Conservation (phyloP, 2,329 filamentous ascomycete genomes). For the Colletotrichum costaricense region DNA sequence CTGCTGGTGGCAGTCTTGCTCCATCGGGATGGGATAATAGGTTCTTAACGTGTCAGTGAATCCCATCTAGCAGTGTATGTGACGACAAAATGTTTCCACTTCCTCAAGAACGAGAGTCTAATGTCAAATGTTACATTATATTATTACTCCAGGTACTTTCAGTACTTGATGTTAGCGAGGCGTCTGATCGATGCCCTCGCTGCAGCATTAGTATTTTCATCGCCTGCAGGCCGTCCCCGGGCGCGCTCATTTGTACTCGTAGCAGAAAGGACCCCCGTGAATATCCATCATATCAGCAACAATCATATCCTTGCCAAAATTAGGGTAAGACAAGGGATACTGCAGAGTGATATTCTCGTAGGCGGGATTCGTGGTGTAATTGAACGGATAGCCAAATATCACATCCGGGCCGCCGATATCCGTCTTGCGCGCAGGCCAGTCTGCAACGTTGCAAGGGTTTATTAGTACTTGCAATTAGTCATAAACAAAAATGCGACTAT, state of each 20-base stretch:
- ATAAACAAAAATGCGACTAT: not conserved
- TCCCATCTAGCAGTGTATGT: too few relatives aligned
- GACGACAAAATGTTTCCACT: too few relatives aligned
- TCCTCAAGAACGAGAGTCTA: too few relatives aligned
- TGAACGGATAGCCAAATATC: not conserved
- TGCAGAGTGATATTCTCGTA: not conserved
- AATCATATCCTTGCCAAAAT: not conserved
- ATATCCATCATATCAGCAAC: not conserved
- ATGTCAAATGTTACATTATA: too few relatives aligned
- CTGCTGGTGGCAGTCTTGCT: too few relatives aligned
- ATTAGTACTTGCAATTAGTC: not conserved
- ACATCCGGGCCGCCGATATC: not conserved
- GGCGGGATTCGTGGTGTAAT: not conserved
- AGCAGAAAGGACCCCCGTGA: not conserved
- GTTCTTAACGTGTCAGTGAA: too few relatives aligned
- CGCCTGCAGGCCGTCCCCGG: too few relatives aligned
- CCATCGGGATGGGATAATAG: too few relatives aligned
- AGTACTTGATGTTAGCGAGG: too few relatives aligned
- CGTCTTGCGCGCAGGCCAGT: not conserved
- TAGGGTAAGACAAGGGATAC: not conserved
- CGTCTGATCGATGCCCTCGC: too few relatives aligned
- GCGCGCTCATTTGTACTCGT: not conserved
- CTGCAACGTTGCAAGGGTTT: fast-evolving
- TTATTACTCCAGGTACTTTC: too few relatives aligned
- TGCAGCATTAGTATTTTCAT: too few relatives aligned